These are phyloP conservation scores for Hypoxylon rubiginosum DNA, from an alignment of 2,329 filamentous ascomycete genomes.

Conservation along the genomic window DNA sequence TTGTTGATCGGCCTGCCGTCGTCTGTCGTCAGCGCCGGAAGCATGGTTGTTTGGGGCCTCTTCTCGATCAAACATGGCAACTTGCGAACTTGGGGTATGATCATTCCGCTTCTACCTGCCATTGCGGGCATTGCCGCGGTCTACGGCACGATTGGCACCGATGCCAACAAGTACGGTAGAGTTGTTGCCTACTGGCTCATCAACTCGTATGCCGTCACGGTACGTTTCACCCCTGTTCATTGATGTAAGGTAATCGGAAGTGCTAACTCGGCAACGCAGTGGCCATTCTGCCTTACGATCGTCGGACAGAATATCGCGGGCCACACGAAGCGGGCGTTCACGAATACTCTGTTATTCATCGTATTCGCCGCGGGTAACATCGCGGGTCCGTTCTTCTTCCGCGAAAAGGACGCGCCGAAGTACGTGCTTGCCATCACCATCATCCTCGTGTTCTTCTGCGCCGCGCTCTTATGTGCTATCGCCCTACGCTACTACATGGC, in stretches of 20 bases:
- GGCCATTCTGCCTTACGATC: slow-evolving; percentile 40
- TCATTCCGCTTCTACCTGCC: slow-evolving; percentile 45
- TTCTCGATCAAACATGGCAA: slow-evolving; percentile 46
- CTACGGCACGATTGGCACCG: slow-evolving; percentile 45
- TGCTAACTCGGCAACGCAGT: slow-evolving; percentile 20
- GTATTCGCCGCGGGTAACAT: slow-evolving; percentile 42
- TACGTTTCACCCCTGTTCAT: slow-evolving; percentile 22
- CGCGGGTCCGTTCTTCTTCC: slow-evolving; percentile 46
- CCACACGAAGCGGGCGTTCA: slow-evolving; percentile 40
- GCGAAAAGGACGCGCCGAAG: slow-evolving; percentile 39
- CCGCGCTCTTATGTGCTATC: slow-evolving; percentile 38
- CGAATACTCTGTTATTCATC: slow-evolving; percentile 39
- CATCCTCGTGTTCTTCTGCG: slow-evolving; percentile 45
- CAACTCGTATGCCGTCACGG: slow-evolving; percentile 48
- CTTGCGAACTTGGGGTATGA: slow-evolving; percentile 47
- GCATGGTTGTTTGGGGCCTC: slow-evolving; percentile 45
- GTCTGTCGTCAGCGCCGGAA: slow-evolving; percentile 45
- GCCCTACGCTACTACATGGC: slow-evolving; percentile 41
- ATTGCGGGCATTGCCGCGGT: slow-evolving; percentile 47
- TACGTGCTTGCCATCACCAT: slow-evolving; percentile 46
- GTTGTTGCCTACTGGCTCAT: slow-evolving; percentile 45
- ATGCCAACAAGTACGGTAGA: slow-evolving; percentile 44
- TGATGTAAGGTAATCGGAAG: background rate
- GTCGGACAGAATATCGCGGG: slow-evolving; percentile 39
- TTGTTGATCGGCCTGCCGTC: slow-evolving; percentile 44